These are phyloP conservation scores for Inonotus obliquus DNA, from an alignment of 1,284 basidiomycete genomes.

Conservation along the genomic window DNA sequence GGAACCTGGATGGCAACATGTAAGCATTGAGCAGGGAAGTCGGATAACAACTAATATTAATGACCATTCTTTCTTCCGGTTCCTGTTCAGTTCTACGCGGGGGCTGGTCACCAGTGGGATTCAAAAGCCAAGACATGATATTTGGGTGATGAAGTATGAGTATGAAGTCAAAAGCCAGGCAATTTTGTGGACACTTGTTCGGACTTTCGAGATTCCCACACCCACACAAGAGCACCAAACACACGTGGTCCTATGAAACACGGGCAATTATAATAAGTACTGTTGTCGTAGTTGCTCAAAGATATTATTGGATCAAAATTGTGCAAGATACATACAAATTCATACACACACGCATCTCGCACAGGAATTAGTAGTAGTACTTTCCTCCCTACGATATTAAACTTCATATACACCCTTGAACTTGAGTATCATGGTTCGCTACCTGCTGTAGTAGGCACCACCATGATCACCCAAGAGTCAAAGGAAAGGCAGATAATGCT, in stretches of 20 bases:
- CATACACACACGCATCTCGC: not conserved
- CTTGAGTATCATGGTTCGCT: constrained; percentile 6
- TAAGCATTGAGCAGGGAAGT: not conserved
- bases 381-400: constrained; percentile 18
- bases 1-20: constrained; percentile 7
- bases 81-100: constrained; percentile 28
- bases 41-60: not conserved
- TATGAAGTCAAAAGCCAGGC: not conserved
- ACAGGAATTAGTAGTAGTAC: constrained; percentile 9
- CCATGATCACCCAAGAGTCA: constrained; percentile 19
- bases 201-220: not conserved
- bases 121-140: constrained; percentile 51
- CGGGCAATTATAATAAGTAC: no score
- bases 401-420: constrained; percentile 14
- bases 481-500: constrained; percentile 22
- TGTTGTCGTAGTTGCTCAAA: no score
- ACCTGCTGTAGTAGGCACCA: constrained; percentile 6
- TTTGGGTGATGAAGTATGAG: not conserved
- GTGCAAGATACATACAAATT: not conserved
- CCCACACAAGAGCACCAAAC: not conserved
- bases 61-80: constrained; percentile 18
- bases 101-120: constrained; percentile 41
- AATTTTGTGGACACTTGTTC: not conserved
- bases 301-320: no score
- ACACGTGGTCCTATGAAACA: not conserved